Base-by-base conservation (phyloP, 371 early-diverging fungal genomes). In the Dentiscutata heterogama region DNA sequence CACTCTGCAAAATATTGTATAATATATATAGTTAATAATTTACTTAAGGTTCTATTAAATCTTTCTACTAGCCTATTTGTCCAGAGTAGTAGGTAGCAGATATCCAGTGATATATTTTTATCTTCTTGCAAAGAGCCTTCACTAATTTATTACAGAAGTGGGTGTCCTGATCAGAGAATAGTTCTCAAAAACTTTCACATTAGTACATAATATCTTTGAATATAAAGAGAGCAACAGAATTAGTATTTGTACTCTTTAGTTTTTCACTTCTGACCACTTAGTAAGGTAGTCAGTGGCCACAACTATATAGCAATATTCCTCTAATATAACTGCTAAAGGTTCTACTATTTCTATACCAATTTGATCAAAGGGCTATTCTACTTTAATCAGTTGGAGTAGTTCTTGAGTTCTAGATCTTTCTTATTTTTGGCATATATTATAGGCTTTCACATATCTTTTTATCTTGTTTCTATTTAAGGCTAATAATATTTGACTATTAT, bases 291-390 rank as follows among this genome's bases (percentile, higher is more conserved):
- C 82, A 22, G 87, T 85, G 8, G 88, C 89, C 0, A 86, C 82
- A 0, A 90, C 42, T 6, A 91, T 88, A 83, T 84, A 89, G 2
- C 58, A 78, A 71, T 89, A 88, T 0, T 85, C 84, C 0, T 72
- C 16, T 10, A 60, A n/a, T 0, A 86, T 84, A 20, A 54, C 53
- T 1, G 85, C 85, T 3, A 87, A 74, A 1, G 79, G 84, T 18
- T 88, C 88, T 53, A 91, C 84, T 35, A 86, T 85, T 56, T 91
- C 89, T 3, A 89, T 60, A 0, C 84, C 82, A 72, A 86, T 83
- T 22, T 82, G 51, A 11, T 86, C 75, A 83, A 88, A 89, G 2
- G 85, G 84, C 2, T 68, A 22, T 7, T 74, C 70, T 0, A 72
- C 22, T n/a, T n/a, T 51, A 18, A 72, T 56, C 3, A 14, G 56